These are phyloP conservation scores for Leptodontidium sp. DNA, from an alignment of 2,329 filamentous ascomycete species.

Conservation along the genomic window DNA sequence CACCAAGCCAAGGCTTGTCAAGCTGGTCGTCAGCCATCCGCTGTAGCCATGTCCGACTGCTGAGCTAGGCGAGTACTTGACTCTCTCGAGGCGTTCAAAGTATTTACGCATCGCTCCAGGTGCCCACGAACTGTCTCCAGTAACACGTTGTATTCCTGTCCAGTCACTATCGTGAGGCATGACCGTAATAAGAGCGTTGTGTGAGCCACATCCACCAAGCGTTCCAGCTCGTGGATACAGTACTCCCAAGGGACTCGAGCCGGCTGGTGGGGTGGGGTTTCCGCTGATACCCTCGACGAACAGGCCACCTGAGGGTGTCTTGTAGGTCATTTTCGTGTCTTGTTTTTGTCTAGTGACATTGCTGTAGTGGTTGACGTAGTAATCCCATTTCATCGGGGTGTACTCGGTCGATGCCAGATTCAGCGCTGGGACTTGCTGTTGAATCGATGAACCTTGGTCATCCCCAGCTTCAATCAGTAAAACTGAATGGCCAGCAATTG, in stretches of 20 bases:
- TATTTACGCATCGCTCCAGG: conserved; percentile 51
- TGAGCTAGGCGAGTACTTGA: conserved; percentile 50
- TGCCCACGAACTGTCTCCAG: conserved; percentile 36
- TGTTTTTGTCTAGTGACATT: conserved; percentile 28
- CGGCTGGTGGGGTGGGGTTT: conserved; percentile 33
- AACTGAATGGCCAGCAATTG: conserved; percentile 58
- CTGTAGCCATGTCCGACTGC: conserved; percentile 53
- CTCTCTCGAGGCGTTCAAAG: conserved; percentile 53
- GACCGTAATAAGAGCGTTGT: conserved; percentile 40
- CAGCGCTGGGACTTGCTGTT: conserved; percentile 58
- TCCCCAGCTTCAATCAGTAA: conserved; percentile 63
- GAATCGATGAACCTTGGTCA: conserved; percentile 54
- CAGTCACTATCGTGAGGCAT: conserved; percentile 39
- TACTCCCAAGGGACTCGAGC: conserved; percentile 40
- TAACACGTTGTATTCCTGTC: conserved; percentile 36
- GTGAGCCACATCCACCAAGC: conserved; percentile 40
- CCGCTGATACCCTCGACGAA: conserved; percentile 35
- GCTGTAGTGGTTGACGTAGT: conserved; percentile 41
- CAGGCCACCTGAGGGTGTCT: conserved; percentile 41
- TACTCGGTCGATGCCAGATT: conserved; percentile 57
- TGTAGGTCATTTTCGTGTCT: conserved; percentile 47
- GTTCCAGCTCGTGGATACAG: conserved; percentile 45
- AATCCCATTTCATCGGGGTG: conserved; percentile 59
- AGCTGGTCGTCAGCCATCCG: conserved; percentile 36
- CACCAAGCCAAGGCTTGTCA: conserved; percentile 20